Percentiles rank a stretch among this genome's conserved stretches.
Conservation (phyloP, 352 stramenopile genomes). For the Phytopythium cucurbitacearum region DNA sequence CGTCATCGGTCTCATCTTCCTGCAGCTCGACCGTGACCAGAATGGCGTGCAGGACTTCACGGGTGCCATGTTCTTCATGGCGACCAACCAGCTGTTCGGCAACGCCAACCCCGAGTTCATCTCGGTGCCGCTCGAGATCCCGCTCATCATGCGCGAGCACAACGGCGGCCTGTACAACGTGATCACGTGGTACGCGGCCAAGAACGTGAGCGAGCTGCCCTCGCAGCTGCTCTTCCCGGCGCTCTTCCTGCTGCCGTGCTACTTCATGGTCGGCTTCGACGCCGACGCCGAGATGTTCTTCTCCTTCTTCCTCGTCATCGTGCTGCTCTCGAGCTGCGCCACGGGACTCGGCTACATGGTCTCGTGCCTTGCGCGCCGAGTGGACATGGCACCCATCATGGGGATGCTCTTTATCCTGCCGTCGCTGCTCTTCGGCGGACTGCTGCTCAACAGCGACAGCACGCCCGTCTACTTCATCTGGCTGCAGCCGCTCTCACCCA, state of each 20-base stretch:
- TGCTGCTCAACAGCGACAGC: conserved; percentile 30
- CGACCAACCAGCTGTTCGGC: conserved; percentile 26
- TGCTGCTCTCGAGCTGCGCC: conserved; percentile 15
- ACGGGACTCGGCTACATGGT: conserved; percentile 27
- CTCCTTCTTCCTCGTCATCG: conserved; percentile 23
- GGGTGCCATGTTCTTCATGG: conserved; percentile 35
- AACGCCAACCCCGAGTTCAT: conserved; percentile 27
- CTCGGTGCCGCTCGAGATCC: conserved; percentile 29
- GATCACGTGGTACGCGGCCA: conserved; percentile 32
- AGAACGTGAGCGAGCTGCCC: conserved; percentile 32
- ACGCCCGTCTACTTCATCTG: conserved; percentile 29
- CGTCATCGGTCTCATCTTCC: conserved; percentile 31
- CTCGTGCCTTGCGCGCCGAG: conserved; percentile 20
- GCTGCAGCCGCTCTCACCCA: conserved; percentile 31
- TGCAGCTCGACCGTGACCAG: conserved; percentile 20
- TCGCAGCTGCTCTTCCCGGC: conserved; percentile 28
- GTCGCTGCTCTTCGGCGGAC: conserved; percentile 27
- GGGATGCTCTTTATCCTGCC: conserved; percentile 27
- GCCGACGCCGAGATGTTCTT: conserved; percentile 26
- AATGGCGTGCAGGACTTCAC: conserved; percentile 32
- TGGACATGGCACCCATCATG: conserved; percentile 25
- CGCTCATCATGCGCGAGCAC: conserved; percentile 31
- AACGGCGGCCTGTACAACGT: conserved; percentile 27
- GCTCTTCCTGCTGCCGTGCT: conserved; percentile 25
- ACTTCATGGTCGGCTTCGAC: conserved; percentile 39